Conservation (phyloP, 108 stramenopile species). For the Thalassiosira profunda region DNA sequence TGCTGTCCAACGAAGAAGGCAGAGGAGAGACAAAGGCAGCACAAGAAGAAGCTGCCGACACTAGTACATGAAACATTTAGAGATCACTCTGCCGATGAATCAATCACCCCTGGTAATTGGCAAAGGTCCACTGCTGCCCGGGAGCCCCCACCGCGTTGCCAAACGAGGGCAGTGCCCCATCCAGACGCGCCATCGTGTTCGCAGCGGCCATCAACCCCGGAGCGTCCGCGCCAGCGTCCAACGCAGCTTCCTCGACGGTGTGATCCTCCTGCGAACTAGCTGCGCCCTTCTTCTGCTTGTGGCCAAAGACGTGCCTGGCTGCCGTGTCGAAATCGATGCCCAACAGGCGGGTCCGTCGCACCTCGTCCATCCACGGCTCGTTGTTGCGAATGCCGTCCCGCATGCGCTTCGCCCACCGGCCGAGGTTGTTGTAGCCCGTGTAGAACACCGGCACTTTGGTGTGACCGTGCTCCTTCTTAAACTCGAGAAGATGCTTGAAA, state of each 20-base stretch:
- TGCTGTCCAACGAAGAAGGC: constrained; percentile 34
- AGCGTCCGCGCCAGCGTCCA: not conserved
- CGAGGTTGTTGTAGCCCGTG: not conserved
- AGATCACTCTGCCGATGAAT: not conserved
- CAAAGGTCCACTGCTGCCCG: not conserved
- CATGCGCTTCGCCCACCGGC: constrained; percentile 29
- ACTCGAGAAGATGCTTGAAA: constrained; percentile 31
- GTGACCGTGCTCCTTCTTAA: constrained; percentile 5
- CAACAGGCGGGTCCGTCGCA: constrained; percentile 3
- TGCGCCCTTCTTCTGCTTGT: constrained; percentile 13
- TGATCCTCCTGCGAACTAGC: no score
- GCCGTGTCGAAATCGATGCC: constrained; percentile 27
- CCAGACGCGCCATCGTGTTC: not conserved
- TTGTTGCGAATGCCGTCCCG: constrained; percentile 31
- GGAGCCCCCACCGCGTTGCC: not conserved
- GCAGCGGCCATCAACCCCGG: not conserved
- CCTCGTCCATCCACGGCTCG: constrained; percentile 31
- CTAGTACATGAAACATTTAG: not conserved
- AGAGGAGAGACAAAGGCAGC: constrained; percentile 6
- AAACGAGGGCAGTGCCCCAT: not conserved
- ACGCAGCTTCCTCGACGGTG: not conserved
- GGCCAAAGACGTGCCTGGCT: constrained; percentile 26
- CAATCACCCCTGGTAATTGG: not conserved
- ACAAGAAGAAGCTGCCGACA: not conserved
- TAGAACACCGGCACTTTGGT: not conserved